These are phyloP conservation scores for Saccharomycopsis selenospora DNA, from an alignment of 805 yeast species.

Conservation along the genomic window DNA sequence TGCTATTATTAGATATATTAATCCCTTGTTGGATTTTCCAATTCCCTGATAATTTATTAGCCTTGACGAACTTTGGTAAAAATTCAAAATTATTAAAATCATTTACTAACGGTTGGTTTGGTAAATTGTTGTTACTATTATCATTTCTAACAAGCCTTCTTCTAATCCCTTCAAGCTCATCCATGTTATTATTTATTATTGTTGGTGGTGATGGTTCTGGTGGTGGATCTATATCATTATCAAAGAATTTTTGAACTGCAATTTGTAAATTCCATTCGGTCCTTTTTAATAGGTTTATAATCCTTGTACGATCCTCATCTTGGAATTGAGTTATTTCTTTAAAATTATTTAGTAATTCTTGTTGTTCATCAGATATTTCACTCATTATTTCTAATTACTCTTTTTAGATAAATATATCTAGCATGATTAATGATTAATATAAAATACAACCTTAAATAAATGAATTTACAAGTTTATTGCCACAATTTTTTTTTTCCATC, in stretches of 20 bases:
- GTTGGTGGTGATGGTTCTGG: background rate
- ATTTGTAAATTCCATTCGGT: constrained; percentile 44
- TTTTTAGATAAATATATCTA: too few relatives aligned
- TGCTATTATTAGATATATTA: background rate
- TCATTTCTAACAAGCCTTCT: background rate
- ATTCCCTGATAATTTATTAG: constrained; percentile 29
- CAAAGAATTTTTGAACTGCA: constrained; percentile 45
- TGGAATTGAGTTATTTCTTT: constrained; percentile 35
- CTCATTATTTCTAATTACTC: too few relatives aligned
- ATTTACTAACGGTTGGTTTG: too few relatives aligned
- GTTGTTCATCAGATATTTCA: constrained; percentile 27
- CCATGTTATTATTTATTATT: background rate
- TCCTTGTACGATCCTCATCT: constrained; percentile 32
- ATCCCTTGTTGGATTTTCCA: constrained; percentile 30
- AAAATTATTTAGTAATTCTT: constrained; percentile 28
- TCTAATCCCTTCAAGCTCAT: background rate
- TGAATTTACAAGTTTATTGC: too few relatives aligned
- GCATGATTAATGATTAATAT: too few relatives aligned
- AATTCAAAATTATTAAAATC: constrained; percentile 23
- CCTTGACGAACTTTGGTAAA: constrained; percentile 32
- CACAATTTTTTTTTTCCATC: background rate
- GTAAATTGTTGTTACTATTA: background rate
- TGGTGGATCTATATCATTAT: constrained; percentile 29
- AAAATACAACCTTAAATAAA: too few relatives aligned
- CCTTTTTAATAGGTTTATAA: constrained; percentile 32